Percentiles rank a stretch among this genome's conserved stretches.
phyloP scores from a whole-genome alignment of 257 asterid species.

The Solanum paucissectum region DNA sequence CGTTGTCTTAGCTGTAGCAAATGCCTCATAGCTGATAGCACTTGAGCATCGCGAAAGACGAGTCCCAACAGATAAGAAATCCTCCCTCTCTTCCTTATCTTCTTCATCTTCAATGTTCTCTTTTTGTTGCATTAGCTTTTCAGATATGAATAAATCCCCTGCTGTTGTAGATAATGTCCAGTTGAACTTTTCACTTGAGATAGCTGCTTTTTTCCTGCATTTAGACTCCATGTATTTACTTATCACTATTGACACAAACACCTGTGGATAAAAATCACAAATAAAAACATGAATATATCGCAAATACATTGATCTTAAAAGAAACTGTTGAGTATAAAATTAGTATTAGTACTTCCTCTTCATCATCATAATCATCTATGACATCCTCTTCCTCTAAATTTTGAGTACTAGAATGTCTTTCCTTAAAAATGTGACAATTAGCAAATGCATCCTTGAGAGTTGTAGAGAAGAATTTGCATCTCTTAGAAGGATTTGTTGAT shows the following conservation, averaged over 20 bases:
- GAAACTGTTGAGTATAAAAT: background rate
- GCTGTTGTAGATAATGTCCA: conserved; percentile 49
- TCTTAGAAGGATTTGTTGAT: conserved; percentile 27
- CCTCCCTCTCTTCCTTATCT: conserved; percentile 20
- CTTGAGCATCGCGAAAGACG: conserved; percentile 48
- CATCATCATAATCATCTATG: conserved; percentile 32
- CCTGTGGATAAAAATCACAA: conserved; percentile 23
- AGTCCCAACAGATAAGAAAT: conserved; percentile 25
- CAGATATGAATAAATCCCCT: conserved; percentile 11
- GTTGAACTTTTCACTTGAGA: conserved; percentile 18
- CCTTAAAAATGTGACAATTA: conserved; percentile 34
- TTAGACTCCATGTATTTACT: conserved; percentile 57
- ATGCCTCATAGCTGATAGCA: conserved; percentile 35
- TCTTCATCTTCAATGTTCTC: conserved; percentile 8
- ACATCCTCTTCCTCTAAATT: conserved; percentile 30
- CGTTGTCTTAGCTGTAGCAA: conserved; percentile 38
- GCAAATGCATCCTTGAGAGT: conserved; percentile 38
- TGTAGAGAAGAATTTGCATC: conserved; percentile 44
- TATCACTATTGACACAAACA: conserved; percentile 59
- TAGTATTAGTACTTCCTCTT: conserved; percentile 48
- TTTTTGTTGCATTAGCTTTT: background rate
- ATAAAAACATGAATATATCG: background rate
- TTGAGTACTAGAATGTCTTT: conserved; percentile 17
- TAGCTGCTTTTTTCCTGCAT: conserved; percentile 26
- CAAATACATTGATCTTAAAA: background rate